phyloP scores from a whole-genome alignment of 1,139 yeast genomes.

The Arxiozyma telluris region DNA sequence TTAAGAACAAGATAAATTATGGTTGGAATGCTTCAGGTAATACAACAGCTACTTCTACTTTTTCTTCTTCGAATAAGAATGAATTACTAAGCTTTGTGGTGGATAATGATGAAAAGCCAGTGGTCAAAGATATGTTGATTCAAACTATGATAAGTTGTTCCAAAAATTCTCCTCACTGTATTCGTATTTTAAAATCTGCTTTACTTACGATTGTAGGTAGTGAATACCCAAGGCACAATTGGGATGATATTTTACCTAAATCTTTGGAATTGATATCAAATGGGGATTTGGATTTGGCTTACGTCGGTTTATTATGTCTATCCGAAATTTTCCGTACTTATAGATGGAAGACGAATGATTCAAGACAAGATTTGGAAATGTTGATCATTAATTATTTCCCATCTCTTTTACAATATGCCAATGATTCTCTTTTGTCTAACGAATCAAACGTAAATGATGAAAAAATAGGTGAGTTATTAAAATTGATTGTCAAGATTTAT shows the following conservation, averaged over 20 bases:
- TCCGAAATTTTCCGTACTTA: conserved; percentile 66
- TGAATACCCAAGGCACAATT: conserved; percentile 56
- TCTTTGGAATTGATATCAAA: conserved; percentile 51
- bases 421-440: conserved; percentile 35
- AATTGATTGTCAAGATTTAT: conserved; percentile 65
- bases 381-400: conserved; percentile 63
- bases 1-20: conserved; percentile 64
- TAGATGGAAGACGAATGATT: conserved; percentile 64
- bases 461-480: conserved; percentile 64
- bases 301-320: conserved; percentile 70
- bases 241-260: conserved; percentile 59
- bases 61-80: conserved; percentile 14
- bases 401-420: conserved; percentile 57
- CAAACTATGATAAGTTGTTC: conserved; percentile 35
- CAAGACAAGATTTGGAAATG: conserved; percentile 50
- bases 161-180: conserved; percentile 30
- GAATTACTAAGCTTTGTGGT: conserved; percentile 34
- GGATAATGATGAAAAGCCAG: conserved; percentile 62
- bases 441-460: conserved; percentile 34
- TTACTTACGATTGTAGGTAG: conserved; percentile 52
- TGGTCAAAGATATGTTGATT: conserved; percentile 50
- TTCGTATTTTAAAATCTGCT: conserved; percentile 47
- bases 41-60: neutral
- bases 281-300: conserved; percentile 48
- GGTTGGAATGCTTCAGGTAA: conserved; percentile 46